Evolutionary conservation across 345 rosid species (phyloP).

Genomic region (Trapa incisa): DNA sequence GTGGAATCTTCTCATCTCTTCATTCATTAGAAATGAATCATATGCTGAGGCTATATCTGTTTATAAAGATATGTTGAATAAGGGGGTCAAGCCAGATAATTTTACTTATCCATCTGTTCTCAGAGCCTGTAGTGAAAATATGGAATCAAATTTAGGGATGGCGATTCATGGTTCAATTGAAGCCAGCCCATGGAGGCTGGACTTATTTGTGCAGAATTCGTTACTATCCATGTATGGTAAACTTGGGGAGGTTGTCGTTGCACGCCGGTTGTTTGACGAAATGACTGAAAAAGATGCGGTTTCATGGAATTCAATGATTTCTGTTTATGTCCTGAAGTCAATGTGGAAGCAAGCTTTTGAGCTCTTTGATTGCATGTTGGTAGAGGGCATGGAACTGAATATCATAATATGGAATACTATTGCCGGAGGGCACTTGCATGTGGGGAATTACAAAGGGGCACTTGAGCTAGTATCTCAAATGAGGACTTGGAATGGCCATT

Average conservation of each 20-base stretch:
- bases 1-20: conserved; percentile 63
- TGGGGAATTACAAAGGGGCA: conserved; percentile 37
- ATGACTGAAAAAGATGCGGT: conserved; percentile 59
- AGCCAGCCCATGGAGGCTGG: conserved; percentile 24
- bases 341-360: conserved; percentile 60
- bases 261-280: conserved; percentile 37
- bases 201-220: conserved; percentile 59
- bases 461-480: conserved; percentile 43
- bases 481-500: conserved; percentile 21
- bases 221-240: conserved; percentile 71
- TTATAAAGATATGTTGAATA: conserved; percentile 41
- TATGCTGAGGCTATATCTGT: conserved; percentile 31
- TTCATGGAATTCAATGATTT: conserved; percentile 67
- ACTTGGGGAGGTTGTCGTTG: conserved; percentile 33
- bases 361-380: conserved; percentile 43
- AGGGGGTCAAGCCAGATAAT: conserved; percentile 49
- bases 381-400: conserved; percentile 29
- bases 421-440: conserved; percentile 42
- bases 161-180: conserved; percentile 41
- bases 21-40: conserved; percentile 31
- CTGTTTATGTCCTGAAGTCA: conserved; percentile 47
- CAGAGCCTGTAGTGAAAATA: conserved; percentile 59
- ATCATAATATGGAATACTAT: conserved; percentile 58
- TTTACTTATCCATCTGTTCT: conserved; percentile 73
- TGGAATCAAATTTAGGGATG: conserved; percentile 40